Conservation (phyloP, 148 eudicot species). For the Polygonum maritimum region DNA sequence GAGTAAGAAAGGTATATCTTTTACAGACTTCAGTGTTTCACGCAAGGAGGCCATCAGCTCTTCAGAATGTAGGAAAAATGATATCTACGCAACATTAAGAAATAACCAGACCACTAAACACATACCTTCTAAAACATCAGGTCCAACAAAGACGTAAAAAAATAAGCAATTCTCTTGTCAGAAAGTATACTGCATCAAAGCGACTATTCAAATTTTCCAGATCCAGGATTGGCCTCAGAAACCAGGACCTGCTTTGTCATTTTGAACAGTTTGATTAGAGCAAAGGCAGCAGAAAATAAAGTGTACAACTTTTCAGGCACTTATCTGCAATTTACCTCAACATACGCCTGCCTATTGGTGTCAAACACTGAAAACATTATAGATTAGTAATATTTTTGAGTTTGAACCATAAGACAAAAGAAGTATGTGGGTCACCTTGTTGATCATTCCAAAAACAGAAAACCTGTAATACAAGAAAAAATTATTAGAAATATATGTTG, state of each 20-base stretch:
- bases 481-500: conserved; percentile 10
- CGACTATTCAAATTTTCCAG: conserved; percentile 68
- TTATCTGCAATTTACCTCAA: conserved; percentile 50
- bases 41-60: conserved; percentile 74
- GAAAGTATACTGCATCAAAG: conserved; percentile 91
- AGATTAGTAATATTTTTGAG: conserved; percentile 16
- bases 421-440: conserved; percentile 45
- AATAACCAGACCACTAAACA: conserved; percentile 7
- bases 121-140: not conserved
- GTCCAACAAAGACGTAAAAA: not conserved
- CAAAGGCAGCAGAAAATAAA: not conserved
- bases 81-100: conserved; percentile 59
- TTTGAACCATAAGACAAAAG: not conserved
- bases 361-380: conserved; percentile 61
- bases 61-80: conserved; percentile 71
- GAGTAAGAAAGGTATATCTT: conserved; percentile 78
- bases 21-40: conserved; percentile 68
- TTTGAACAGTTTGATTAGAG: conserved; percentile 6
- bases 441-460: conserved; percentile 99
- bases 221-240: conserved; percentile 84
- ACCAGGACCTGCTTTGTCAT: conserved; percentile 66
- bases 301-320: not conserved
- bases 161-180: not conserved
- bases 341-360: conserved; percentile 92
- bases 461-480: conserved; percentile 41